These are phyloP conservation scores for Calonectria ilicicola DNA, from an alignment of 2,329 filamentous ascomycete species.

Conservation along the genomic window DNA sequence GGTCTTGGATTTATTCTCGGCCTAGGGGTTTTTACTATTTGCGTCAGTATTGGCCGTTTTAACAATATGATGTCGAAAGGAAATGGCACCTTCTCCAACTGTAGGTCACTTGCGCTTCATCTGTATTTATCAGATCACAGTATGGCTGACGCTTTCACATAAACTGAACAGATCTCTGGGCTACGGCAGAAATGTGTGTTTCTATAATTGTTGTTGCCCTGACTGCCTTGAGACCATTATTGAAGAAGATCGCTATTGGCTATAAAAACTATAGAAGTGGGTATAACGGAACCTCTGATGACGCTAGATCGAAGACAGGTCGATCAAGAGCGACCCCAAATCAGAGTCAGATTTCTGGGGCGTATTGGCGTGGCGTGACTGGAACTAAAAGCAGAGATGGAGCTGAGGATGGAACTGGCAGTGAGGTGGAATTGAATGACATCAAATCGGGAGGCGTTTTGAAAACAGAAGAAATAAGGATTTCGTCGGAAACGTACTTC, in stretches of 20 bases:
- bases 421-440: slow-evolving; percentile 22
- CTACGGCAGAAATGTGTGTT: slow-evolving; percentile 28
- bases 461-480: slow-evolving; percentile 28
- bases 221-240: slow-evolving; percentile 25
- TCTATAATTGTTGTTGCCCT: slow-evolving; percentile 32
- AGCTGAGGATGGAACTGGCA: slow-evolving; percentile 9
- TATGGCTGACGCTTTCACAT: background rate
- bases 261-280: slow-evolving; percentile 9
- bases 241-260: slow-evolving; percentile 13
- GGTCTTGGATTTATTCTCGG: slow-evolving; percentile 33
- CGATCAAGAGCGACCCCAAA: background rate
- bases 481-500: slow-evolving; percentile 14
- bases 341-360: background rate
- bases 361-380: slow-evolving; percentile 16
- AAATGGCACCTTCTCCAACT: slow-evolving; percentile 24
- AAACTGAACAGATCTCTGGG: slow-evolving; percentile 27
- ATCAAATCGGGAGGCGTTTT: slow-evolving; percentile 7
- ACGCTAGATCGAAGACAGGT: background rate
- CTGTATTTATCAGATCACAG: background rate
- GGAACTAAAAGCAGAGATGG: background rate
- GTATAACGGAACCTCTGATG: background rate
- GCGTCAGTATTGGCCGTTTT: slow-evolving; percentile 37
- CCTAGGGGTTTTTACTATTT: slow-evolving; percentile 35
- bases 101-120: background rate
- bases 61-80: slow-evolving; percentile 25